Percentiles rank a stretch among this genome's conserved stretches.
Conservation (phyloP, 176 grass and related monocot species). For the Rhynchospora tenuis region DNA sequence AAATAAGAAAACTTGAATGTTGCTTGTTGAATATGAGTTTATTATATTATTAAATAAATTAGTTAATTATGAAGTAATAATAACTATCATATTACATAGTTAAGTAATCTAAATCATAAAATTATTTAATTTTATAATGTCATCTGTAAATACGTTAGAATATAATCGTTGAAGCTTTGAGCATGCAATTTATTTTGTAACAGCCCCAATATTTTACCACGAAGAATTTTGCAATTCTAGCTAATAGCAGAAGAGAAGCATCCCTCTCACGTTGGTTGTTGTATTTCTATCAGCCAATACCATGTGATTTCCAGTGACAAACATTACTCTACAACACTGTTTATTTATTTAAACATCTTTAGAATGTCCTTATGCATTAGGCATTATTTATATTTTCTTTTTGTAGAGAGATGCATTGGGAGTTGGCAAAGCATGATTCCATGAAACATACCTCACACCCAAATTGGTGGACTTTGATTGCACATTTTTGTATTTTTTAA, state of each 20-base stretch:
- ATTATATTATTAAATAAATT: neutral
- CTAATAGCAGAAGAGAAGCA: slow-evolving; percentile 7
- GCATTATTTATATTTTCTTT: neutral
- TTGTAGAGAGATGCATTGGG: neutral
- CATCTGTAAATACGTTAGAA: neutral
- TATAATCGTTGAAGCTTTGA: neutral
- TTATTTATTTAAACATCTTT: neutral
- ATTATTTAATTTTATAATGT: neutral
- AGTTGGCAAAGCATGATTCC: neutral
- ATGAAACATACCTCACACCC: slow-evolving; percentile 7
- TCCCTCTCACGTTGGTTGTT: slow-evolving; percentile 12
- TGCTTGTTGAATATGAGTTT: neutral
- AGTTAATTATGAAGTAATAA: neutral
- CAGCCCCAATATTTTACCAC: neutral
- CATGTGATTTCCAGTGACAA: slow-evolving; percentile 2
- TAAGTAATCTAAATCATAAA: neutral
- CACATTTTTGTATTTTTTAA: neutral
- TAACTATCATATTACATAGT: neutral
- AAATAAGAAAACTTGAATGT: neutral
- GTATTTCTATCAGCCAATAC: neutral
- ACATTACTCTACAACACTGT: neutral
- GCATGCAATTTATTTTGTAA: neutral
- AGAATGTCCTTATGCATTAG: neutral
- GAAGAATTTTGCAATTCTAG: neutral
- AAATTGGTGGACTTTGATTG: neutral